Conservation (phyloP, 2,329 filamentous ascomycete species). For the Monilinia fructigena region DNA sequence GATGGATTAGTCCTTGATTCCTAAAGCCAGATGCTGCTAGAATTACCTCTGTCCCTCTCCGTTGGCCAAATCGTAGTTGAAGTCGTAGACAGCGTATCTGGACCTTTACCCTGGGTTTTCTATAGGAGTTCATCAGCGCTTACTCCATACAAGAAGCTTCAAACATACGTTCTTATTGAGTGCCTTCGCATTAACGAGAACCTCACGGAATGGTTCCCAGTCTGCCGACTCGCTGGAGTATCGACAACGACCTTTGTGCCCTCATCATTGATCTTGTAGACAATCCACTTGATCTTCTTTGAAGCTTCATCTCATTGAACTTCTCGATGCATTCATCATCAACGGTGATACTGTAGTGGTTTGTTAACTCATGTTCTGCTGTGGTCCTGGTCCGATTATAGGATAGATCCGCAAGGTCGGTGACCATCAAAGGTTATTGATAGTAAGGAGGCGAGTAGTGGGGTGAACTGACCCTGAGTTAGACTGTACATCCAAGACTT, state of each 20-base stretch:
- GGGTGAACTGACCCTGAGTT: constrained; percentile 61
- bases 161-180: constrained; percentile 65
- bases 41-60: constrained; percentile 71
- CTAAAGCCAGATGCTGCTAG: constrained; percentile 27
- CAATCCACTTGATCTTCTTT: constrained; percentile 79
- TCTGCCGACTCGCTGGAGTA: constrained; percentile 65
- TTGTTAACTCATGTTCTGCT: constrained; percentile 25
- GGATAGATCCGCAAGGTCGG: constrained; percentile 20
- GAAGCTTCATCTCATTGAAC: constrained; percentile 82
- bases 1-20: constrained; percentile 28
- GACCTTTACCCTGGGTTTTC: constrained; percentile 63
- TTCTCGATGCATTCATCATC: constrained; percentile 65
- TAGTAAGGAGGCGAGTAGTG: constrained; percentile 29
- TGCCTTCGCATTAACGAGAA: constrained; percentile 70
- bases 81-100: constrained; percentile 83
- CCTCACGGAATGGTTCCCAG: constrained; percentile 72
- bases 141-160: background rate
- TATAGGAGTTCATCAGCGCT: constrained; percentile 38
- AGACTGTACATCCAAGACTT: constrained; percentile 48
- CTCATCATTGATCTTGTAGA: constrained; percentile 84
- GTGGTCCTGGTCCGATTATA: background rate
- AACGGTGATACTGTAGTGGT: constrained; percentile 62
- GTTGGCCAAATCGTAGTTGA: constrained; percentile 69
- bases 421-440: constrained; percentile 22
- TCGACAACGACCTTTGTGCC: constrained; percentile 81